These are phyloP conservation scores for Phytophthora vignae DNA, from an alignment of 352 stramenopile genomes.

Conservation along the genomic window DNA sequence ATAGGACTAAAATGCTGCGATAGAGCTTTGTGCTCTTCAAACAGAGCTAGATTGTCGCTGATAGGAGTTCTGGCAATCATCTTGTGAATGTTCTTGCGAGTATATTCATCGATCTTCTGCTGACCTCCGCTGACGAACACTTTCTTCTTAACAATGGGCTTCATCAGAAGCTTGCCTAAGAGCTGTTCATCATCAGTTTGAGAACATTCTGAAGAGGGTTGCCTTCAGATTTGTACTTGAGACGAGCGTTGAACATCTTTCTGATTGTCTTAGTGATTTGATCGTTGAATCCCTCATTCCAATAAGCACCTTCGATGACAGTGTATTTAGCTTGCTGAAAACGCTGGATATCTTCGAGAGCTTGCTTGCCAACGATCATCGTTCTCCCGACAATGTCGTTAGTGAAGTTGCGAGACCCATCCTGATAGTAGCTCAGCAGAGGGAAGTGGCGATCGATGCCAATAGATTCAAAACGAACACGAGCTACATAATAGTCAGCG, in stretches of 20 bases:
- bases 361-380: background rate
- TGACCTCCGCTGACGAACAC: background rate
- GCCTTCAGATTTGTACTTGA: slow-evolving; percentile 8
- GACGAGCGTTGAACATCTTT: background rate
- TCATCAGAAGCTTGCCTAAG: slow-evolving; percentile 14
- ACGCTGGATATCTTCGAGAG: no score
- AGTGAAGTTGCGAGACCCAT: background rate
- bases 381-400: background rate
- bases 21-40: slow-evolving; percentile 11
- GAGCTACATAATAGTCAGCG: slow-evolving; percentile 7
- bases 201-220: slow-evolving; percentile 14
- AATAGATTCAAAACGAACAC: slow-evolving; percentile 5
- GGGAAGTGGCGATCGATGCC: slow-evolving; percentile 10
- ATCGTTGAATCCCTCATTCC: slow-evolving; percentile 19
- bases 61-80: slow-evolving; percentile 15
- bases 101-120: slow-evolving; percentile 11
- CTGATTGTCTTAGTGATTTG: background rate
- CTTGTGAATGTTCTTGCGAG: background rate
- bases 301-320: slow-evolving; percentile 13
- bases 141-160: slow-evolving; percentile 16
- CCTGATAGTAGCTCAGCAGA: background rate
- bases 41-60: background rate
- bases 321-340: background rate
- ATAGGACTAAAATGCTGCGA: no score
- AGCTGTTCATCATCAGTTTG: slow-evolving; percentile 19